Conservation (phyloP, 2,329 filamentous ascomycete species). For the Raffaelea albimanens region DNA sequence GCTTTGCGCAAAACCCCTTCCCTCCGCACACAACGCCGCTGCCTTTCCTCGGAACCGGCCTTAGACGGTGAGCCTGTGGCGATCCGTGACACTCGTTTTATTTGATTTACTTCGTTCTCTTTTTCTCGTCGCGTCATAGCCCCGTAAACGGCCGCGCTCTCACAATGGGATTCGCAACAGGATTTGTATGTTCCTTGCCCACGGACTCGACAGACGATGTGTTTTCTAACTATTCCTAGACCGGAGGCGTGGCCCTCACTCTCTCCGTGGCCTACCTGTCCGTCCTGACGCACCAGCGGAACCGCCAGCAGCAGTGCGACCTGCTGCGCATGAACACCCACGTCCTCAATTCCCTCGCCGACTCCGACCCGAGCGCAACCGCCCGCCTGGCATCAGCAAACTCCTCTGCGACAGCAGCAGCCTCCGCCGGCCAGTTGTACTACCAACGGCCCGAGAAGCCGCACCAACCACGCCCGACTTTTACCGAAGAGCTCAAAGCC, state of each 20-base stretch:
- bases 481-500: slow-evolving; percentile 63
- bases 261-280: slow-evolving; percentile 65
- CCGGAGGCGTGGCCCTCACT: slow-evolving; percentile 67
- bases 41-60: too few species aligned
- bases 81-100: too few species aligned
- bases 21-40: too few species aligned
- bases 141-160: background rate
- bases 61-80: too few species aligned
- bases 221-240: slow-evolving; percentile 31
- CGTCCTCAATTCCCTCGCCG: slow-evolving; percentile 41
- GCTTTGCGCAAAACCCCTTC: too few species aligned
- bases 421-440: slow-evolving; percentile 16
- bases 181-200: slow-evolving; percentile 50
- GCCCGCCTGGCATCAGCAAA: slow-evolving; percentile 5
- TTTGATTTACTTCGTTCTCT: background rate
- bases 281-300: slow-evolving; percentile 59
- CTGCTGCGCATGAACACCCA: slow-evolving; percentile 47
- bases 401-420: slow-evolving; percentile 20
- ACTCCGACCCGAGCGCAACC: slow-evolving; percentile 28
- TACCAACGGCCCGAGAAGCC: slow-evolving; percentile 1
- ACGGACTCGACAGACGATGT: background rate
- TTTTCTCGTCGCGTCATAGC: background rate
- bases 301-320: slow-evolving; percentile 49
- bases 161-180: slow-evolving; percentile 62
- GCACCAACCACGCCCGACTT: slow-evolving; percentile 33